These are phyloP conservation scores for Helicostylum pulchrum DNA, from an alignment of 192 early-diverging fungal species.

Conservation along the genomic window DNA sequence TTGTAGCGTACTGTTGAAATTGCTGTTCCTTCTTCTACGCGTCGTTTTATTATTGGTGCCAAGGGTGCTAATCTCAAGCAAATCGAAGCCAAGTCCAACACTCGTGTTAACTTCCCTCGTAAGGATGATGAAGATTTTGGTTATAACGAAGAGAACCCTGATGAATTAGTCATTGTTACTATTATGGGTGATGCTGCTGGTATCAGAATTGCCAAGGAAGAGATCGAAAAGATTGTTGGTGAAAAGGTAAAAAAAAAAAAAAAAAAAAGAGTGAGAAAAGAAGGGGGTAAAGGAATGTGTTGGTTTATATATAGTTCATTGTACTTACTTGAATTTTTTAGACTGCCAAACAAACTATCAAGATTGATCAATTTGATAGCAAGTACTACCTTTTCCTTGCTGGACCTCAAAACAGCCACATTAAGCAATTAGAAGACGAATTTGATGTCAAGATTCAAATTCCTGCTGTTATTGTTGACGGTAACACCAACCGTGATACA, in stretches of 20 bases:
- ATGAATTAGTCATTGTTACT: conserved; percentile 61
- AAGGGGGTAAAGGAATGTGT: neutral
- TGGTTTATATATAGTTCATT: neutral
- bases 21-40: conserved; percentile 75
- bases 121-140: conserved; percentile 44
- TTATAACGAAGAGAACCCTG: conserved; percentile 56
- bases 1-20: conserved; percentile 39
- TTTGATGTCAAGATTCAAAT: conserved; percentile 75
- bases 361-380: conserved; percentile 65
- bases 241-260: conserved; percentile 51
- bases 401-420: conserved; percentile 65
- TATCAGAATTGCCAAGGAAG: conserved; percentile 78
- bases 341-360: conserved; percentile 67
- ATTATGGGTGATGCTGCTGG: conserved; percentile 85
- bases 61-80: conserved; percentile 75
- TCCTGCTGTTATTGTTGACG: conserved; percentile 51
- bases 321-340: neutral
- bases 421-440: conserved; percentile 57
- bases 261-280: neutral
- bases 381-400: conserved; percentile 82
- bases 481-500: conserved; percentile 40
- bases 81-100: conserved; percentile 72
- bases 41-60: conserved; percentile 80
- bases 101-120: conserved; percentile 66
- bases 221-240: conserved; percentile 77